Conservation (phyloP, 257 asterid genomes). For the Anisodus acutangulus region DNA sequence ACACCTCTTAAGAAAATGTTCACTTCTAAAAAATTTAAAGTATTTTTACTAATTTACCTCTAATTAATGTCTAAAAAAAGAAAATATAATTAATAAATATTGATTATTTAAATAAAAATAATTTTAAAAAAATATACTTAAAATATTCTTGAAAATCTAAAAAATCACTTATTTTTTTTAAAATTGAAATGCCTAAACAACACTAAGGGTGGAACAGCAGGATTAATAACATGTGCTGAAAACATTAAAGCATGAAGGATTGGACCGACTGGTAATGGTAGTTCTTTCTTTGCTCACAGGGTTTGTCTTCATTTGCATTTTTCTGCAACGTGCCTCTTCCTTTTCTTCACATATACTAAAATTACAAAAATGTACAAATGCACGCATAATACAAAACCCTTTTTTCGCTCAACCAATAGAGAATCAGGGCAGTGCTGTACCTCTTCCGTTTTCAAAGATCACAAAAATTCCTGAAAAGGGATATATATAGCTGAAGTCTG, state of each 20-base stretch:
- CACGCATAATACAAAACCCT: constrained; percentile 20
- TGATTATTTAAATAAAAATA: too few species aligned
- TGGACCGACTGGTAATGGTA: constrained; percentile 49
- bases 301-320: constrained; percentile 57
- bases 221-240: background rate
- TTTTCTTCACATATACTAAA: constrained; percentile 36
- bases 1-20: too few species aligned
- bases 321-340: constrained; percentile 51
- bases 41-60: too few species aligned
- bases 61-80: too few species aligned
- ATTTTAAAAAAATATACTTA: too few species aligned
- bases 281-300: constrained; percentile 29
- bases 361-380: constrained; percentile 22
- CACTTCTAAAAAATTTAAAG: too few species aligned
- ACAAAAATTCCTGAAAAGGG: constrained; percentile 23
- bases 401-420: constrained; percentile 23
- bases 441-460: constrained; percentile 27
- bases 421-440: constrained; percentile 24
- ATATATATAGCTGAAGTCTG: background rate
- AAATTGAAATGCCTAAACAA: too few species aligned
- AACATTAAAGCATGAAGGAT: background rate
- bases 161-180: too few species aligned
- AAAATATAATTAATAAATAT: too few species aligned
- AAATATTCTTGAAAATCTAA: too few species aligned
- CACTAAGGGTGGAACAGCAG: too few species aligned